A percentile compares a stretch with the other conserved stretches of the same genome.
These are phyloP conservation scores for Bathelium albidoporum DNA, from an alignment of 495 filamentous ascomycete species.

Conservation along the genomic window DNA sequence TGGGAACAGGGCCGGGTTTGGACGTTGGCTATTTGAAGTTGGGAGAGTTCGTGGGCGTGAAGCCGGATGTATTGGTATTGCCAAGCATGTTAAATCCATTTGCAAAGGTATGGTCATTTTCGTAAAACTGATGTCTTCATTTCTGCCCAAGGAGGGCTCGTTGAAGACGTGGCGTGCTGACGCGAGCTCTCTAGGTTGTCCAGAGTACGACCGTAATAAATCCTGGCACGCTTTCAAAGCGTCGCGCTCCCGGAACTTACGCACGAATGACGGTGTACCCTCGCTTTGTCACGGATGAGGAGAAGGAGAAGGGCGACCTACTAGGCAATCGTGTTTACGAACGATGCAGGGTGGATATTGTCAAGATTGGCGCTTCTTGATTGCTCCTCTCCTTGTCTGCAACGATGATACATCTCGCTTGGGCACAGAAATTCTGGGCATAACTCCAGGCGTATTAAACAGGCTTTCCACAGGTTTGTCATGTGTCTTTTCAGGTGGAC, in stretches of 20 bases:
- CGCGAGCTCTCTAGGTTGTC: conserved; percentile 50
- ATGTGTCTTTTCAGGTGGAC: no score
- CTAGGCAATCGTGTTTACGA: conserved; percentile 67
- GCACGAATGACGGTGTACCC: conserved; percentile 66
- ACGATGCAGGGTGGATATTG: conserved; percentile 74
- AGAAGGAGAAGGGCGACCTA: conserved; percentile 44
- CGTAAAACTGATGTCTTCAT: not conserved
- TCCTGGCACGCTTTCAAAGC: conserved; percentile 76
- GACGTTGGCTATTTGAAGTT: conserved; percentile 81
- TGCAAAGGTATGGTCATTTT: conserved; percentile 57
- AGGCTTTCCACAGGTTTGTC: no score
- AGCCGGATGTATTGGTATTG: conserved; percentile 75
- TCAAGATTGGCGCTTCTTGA: conserved; percentile 42
- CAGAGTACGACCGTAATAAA: conserved; percentile 80
- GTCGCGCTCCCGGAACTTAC: conserved; percentile 68
- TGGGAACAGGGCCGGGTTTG: conserved; percentile 61
- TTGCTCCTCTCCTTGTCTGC: no score
- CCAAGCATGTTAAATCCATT: conserved; percentile 78
- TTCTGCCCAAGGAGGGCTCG: not conserved
- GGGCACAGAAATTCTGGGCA: no score
- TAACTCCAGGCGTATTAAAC: no score
- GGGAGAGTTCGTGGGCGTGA: conserved; percentile 75
- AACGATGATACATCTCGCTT: no score
- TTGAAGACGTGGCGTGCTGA: conserved; percentile 6
- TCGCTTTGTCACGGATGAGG: conserved; percentile 45